phyloP scores from a whole-genome alignment of 805 yeast genomes.

The Myxozyma vanderwaltii region DNA sequence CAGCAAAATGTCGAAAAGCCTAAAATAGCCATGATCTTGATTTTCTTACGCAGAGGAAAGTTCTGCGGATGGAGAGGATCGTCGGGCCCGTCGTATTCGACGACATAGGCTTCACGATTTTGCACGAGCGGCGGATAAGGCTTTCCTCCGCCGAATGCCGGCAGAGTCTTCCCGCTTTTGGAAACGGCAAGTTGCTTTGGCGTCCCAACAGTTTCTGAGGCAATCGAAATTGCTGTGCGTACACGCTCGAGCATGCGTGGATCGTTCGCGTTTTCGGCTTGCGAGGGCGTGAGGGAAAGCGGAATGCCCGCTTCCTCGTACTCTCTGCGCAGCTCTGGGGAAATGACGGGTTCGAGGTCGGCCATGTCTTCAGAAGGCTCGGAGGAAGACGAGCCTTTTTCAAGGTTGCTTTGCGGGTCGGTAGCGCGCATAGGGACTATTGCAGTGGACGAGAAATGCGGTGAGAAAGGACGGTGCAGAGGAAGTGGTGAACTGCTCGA shows the following conservation, averaged over 20 bases:
- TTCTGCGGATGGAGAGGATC: constrained; percentile 84
- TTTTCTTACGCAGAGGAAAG: constrained; percentile 60
- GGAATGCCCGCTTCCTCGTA: constrained; percentile 23
- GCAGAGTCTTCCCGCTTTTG: constrained; percentile 35
- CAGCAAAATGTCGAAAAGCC: constrained; percentile 56
- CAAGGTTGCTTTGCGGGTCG: constrained; percentile 2
- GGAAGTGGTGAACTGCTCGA: no score
- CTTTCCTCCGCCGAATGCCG: constrained; percentile 69
- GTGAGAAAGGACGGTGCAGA: no score
- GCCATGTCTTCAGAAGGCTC: constrained; percentile 3
- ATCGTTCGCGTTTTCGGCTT: constrained; percentile 9
- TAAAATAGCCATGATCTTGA: constrained; percentile 48
- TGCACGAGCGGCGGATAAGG: constrained; percentile 65
- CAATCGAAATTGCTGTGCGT: constrained; percentile 23
- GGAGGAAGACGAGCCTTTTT: constrained; percentile 8
- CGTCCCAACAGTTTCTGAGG: constrained; percentile 24
- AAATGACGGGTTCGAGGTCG: constrained; percentile 19
- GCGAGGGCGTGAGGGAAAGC: constrained; percentile 14
- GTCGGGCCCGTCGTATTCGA: constrained; percentile 72
- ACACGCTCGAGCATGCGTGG: constrained; percentile 19
- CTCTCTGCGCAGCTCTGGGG: constrained; percentile 16
- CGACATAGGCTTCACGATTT: constrained; percentile 58
- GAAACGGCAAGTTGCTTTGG: constrained; percentile 5
- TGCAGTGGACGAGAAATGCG: no score
- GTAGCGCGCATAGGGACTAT: background rate